Percentiles rank a stretch among this genome's conserved stretches.
Evolutionary conservation across 352 stramenopile genomes (phyloP).

Genomic region (Phytophthora ramorum): DNA sequence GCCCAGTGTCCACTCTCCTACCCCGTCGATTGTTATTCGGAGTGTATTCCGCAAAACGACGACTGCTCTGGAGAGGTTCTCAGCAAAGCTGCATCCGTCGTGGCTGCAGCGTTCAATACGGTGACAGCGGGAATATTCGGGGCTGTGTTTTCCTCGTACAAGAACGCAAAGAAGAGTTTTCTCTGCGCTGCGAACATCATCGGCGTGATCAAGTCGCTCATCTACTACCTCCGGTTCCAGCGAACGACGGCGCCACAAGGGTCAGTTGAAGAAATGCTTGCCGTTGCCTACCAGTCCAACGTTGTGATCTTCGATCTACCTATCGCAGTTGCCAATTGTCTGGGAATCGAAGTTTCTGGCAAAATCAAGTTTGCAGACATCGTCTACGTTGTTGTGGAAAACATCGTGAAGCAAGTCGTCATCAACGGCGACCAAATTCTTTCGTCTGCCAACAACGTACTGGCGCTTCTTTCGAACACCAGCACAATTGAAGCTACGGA

Average conservation of each 20-base stretch:
- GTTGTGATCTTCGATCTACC: constrained; percentile 34
- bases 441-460: constrained; percentile 25
- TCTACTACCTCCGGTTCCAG: constrained; percentile 34
- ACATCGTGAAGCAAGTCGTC: constrained; percentile 31
- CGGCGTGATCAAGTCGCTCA: constrained; percentile 31
- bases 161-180: constrained; percentile 33
- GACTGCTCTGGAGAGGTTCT: constrained; percentile 40
- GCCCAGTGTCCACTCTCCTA: constrained; percentile 66
- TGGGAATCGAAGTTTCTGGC: constrained; percentile 21
- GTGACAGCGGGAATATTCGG: constrained; percentile 54
- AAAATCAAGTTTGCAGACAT: constrained; percentile 15
- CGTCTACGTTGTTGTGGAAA: constrained; percentile 30
- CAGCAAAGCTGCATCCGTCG: constrained; percentile 43
- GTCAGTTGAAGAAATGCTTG: constrained; percentile 34
- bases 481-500: constrained; percentile 19
- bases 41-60: constrained; percentile 68
- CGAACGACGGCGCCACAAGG: constrained; percentile 24
- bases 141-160: constrained; percentile 33
- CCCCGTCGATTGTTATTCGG: constrained; percentile 59
- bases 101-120: constrained; percentile 41
- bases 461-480: constrained; percentile 27
- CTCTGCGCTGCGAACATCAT: constrained; percentile 43
- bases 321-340: constrained; percentile 34
- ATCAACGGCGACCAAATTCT: constrained; percentile 40
- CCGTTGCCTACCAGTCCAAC: constrained; percentile 36